These are phyloP conservation scores for Debaryomyces sp. DNA, from an alignment of 1,139 yeast genomes.

Conservation along the genomic window DNA sequence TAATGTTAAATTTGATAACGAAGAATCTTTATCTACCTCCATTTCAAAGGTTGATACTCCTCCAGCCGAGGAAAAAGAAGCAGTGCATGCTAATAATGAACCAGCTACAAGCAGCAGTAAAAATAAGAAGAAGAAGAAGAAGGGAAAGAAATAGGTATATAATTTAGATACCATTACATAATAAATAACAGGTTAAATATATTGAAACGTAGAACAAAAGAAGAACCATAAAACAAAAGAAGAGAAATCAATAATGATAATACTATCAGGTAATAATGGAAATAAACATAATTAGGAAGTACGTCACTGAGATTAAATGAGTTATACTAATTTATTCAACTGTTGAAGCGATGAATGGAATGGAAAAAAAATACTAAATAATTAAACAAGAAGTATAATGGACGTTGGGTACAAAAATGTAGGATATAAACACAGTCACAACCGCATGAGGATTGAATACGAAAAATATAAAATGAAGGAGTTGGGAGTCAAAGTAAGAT, in stretches of 20 bases:
- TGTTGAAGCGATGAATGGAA: neutral
- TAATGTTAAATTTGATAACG: slow-evolving; percentile 39
- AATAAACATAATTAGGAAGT: neutral
- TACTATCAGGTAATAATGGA: neutral
- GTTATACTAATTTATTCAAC: neutral
- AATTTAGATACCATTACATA: neutral
- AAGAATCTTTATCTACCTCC: slow-evolving; percentile 11
- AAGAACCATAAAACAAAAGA: neutral
- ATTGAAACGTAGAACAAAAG: neutral
- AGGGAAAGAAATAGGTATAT: slow-evolving; percentile 23
- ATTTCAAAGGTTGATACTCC: slow-evolving; percentile 10
- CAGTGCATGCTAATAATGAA: slow-evolving; percentile 11
- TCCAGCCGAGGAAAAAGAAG: slow-evolving; percentile 10
- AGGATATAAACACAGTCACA: neutral
- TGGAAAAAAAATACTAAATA: neutral
- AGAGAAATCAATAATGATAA: neutral
- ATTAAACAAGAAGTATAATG: neutral
- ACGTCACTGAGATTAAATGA: neutral
- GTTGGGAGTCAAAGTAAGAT: neutral
- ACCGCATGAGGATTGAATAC: neutral
- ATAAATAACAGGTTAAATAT: neutral
- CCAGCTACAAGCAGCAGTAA: slow-evolving; percentile 13
- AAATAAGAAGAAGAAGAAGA: slow-evolving; percentile 28
- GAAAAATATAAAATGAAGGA: neutral
- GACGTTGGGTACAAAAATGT: neutral